Conservation (phyloP, 1,139 yeast species). For the Spencermartinsiella ligniputridi region DNA sequence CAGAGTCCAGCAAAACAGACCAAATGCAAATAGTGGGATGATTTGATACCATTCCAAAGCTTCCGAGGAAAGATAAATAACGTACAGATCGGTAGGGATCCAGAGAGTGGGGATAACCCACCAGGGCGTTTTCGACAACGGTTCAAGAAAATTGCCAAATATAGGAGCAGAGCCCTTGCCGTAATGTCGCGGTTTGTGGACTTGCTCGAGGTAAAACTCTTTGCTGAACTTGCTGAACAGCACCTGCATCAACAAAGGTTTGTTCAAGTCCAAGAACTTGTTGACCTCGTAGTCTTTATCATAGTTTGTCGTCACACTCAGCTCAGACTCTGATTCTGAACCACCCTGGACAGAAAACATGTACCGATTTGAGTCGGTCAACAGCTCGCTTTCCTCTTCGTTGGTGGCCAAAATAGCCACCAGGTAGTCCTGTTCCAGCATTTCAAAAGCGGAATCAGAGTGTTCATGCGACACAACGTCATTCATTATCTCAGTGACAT, state of each 20-base stretch:
- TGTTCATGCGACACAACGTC: slow-evolving; percentile 68
- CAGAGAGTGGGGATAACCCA: slow-evolving; percentile 81
- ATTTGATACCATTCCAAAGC: slow-evolving; percentile 26
- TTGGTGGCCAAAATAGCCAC: slow-evolving; percentile 60
- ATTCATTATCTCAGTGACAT: slow-evolving; percentile 73
- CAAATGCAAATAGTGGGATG: slow-evolving; percentile 48
- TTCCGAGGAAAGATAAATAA: slow-evolving; percentile 36
- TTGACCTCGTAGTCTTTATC: slow-evolving; percentile 66
- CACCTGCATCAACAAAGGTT: slow-evolving; percentile 78
- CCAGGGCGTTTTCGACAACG: slow-evolving; percentile 68
- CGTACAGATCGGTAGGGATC: slow-evolving; percentile 72
- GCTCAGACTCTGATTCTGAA: slow-evolving; percentile 42
- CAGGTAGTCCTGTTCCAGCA: slow-evolving; percentile 70
- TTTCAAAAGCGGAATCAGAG: slow-evolving; percentile 83
- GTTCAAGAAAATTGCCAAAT: slow-evolving; percentile 72
- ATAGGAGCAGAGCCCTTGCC: slow-evolving; percentile 89
- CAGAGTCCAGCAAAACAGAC: slow-evolving; percentile 86
- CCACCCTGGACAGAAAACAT: slow-evolving; percentile 21
- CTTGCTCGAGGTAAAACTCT: slow-evolving; percentile 90
- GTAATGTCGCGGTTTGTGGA: slow-evolving; percentile 94
- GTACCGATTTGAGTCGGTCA: slow-evolving; percentile 31
- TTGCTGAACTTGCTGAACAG: slow-evolving; percentile 67
- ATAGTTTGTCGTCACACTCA: slow-evolving; percentile 73
- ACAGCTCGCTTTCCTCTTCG: slow-evolving; percentile 54
- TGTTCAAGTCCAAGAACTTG: slow-evolving; percentile 77